Conservation (phyloP, 2,329 filamentous ascomycete genomes). For the Lachnellula occidentalis region DNA sequence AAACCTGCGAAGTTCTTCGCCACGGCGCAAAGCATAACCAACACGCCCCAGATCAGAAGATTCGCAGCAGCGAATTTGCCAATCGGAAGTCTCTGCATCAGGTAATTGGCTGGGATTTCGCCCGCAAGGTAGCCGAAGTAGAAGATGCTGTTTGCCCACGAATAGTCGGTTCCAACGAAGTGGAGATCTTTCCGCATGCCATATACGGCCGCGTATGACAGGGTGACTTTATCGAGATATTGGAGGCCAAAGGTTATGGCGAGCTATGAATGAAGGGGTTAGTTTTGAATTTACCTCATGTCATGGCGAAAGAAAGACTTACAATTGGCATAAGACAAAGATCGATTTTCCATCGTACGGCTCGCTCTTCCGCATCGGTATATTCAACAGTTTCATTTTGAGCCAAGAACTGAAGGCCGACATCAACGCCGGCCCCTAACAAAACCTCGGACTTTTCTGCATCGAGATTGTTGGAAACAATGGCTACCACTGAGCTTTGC, state of each 20-base stretch:
- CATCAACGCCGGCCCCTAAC: too few species aligned
- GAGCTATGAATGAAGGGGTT: too few species aligned
- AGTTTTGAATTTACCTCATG: too few species aligned
- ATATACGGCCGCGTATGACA: constrained; percentile 51
- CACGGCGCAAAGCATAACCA: constrained; percentile 53
- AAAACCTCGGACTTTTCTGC: too few species aligned
- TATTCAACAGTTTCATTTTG: too few species aligned
- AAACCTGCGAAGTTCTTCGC: constrained; percentile 53
- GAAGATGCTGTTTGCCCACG: constrained; percentile 40
- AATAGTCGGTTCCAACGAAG: constrained; percentile 45
- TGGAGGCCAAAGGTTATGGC: background rate
- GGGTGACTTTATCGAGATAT: constrained; percentile 36
- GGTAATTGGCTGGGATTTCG: constrained; percentile 45
- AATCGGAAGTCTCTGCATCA: constrained; percentile 46
- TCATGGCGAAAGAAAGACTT: too few species aligned
- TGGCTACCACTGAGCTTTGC: too few species aligned
- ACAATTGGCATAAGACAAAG: too few species aligned
- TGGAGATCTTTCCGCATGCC: constrained; percentile 49
- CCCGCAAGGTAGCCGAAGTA: constrained; percentile 31
- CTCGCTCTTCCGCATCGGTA: too few species aligned
- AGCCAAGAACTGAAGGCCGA: too few species aligned
- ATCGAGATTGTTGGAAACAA: too few species aligned
- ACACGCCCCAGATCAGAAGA: constrained; percentile 42
- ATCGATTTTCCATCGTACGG: too few species aligned
- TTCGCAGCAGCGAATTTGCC: constrained; percentile 48